phyloP scores from a whole-genome alignment of 495 filamentous ascomycete genomes.

The Aeminium ludgeri region DNA sequence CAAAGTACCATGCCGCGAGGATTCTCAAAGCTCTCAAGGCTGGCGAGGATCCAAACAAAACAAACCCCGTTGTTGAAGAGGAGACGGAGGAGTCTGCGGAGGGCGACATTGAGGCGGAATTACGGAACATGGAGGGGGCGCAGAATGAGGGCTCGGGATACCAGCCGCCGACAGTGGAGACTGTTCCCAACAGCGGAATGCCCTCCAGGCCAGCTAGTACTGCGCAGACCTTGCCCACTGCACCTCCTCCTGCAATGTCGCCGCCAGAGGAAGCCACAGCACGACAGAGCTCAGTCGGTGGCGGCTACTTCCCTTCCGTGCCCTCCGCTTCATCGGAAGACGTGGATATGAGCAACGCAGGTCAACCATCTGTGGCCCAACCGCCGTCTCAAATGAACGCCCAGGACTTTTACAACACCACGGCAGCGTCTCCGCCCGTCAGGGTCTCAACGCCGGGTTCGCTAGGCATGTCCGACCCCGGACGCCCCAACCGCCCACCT shows the following conservation, averaged over 20 bases:
- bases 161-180: conserved; percentile 3
- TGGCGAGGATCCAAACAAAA: conserved; percentile 80
- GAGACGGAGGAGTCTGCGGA: conserved; percentile 21
- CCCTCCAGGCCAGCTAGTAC: neutral
- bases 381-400: conserved; percentile 12
- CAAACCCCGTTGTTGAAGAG: conserved; percentile 50
- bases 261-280: conserved; percentile 14
- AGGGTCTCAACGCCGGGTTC: neutral
- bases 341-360: neutral
- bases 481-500: neutral
- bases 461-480: conserved; percentile 4
- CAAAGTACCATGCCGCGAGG: conserved; percentile 85
- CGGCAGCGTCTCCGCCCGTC: neutral
- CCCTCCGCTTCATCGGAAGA: conserved; percentile 25
- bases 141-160: neutral
- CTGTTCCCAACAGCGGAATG: neutral
- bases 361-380: conserved; percentile 11
- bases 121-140: conserved; percentile 34
- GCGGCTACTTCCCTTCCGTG: conserved; percentile 38
- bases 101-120: conserved; percentile 45
- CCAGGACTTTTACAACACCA: conserved; percentile 8
- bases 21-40: conserved; percentile 83
- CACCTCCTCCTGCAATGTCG: conserved; percentile 10
- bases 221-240: neutral
- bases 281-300: conserved; percentile 28